Percentiles rank a stretch among this genome's conserved stretches.
Evolutionary conservation across 2,329 filamentous ascomycete genomes (phyloP).

Genomic region (Gliomastix tumulicola): DNA sequence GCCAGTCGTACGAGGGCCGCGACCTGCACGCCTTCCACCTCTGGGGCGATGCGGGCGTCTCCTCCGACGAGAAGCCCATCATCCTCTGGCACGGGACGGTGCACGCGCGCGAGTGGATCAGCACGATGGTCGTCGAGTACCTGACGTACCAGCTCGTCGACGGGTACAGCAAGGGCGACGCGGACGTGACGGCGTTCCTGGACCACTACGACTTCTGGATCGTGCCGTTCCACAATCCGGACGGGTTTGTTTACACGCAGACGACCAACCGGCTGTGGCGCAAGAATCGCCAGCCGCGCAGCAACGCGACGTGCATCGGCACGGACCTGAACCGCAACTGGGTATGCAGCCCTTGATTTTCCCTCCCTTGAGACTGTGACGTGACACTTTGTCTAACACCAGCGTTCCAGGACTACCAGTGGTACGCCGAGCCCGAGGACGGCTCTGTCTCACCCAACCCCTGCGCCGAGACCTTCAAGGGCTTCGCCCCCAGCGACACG

Average conservation of each 20-base stretch:
- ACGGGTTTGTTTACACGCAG: constrained; percentile 45
- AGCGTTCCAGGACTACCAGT: constrained; percentile 18
- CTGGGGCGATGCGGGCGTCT: constrained; percentile 31
- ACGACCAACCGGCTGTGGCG: constrained; percentile 43
- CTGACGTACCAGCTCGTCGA: constrained; percentile 35
- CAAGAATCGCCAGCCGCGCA: constrained; percentile 39
- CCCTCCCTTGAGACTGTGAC: neutral
- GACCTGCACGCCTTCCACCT: constrained; percentile 52
- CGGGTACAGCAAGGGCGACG: constrained; percentile 27
- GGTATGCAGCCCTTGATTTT: constrained; percentile 17
- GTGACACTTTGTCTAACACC: constrained; percentile 12
- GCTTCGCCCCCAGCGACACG: constrained; percentile 30
- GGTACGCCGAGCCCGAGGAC: constrained; percentile 19
- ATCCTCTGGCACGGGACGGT: constrained; percentile 43
- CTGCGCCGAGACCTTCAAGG: constrained; percentile 35
- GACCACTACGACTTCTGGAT: constrained; percentile 54
- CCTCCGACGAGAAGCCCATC: constrained; percentile 33
- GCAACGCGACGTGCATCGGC: constrained; percentile 34
- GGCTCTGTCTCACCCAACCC: constrained; percentile 35
- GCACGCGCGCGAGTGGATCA: constrained; percentile 49
- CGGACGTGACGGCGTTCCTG: constrained; percentile 32
- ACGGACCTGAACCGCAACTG: constrained; percentile 49
- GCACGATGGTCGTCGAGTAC: constrained; percentile 42
- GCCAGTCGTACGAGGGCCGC: constrained; percentile 35
- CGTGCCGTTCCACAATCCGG: constrained; percentile 45